Evolutionary conservation across 106 monocot genomes (phyloP), one percentile per base, ranked within the genome.

Genomic region (Apostasia shenzhenica): DNA sequence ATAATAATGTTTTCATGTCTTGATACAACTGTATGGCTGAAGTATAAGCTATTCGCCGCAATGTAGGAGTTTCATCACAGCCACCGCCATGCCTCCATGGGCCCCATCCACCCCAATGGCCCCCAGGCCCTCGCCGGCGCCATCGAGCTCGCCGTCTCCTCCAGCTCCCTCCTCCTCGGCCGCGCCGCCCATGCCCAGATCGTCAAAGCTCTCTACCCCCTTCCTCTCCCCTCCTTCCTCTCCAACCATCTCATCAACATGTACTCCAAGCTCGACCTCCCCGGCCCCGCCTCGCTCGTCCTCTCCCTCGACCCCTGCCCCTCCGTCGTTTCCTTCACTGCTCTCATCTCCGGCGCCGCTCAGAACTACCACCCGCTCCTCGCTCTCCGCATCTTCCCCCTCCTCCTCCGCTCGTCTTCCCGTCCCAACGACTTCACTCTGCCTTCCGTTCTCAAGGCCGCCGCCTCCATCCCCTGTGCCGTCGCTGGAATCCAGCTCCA

Each of bases 351-450:
- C 61, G 88, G 86, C 43, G 55, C 70, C 52, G 73, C 86, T 51
- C 88, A 89, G 63, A 83, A 91, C 75, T 56, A 46, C 63, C 85
- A 84, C 70, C 84, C 81, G 47, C 48, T 56, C 54, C 66, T 53
- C 59, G 76, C 88, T 72, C 78, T 92, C 70, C 14, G 2, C 54
- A 52, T 74, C 48, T 82, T 95, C 82, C n/a, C 45, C 67, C 12
- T 14, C 68, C 86, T 95, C 84, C 84, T 91, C 64, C 75, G 75
- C 41, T 14, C 76, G 70, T 44, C 74, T 54, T 57, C 79, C 61
- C 68, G 73, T 7, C 95, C 95, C 69, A 95, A 91, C 71, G 88
- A 92, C 78, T 95, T 95, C 88, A 95, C 95, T 42, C 73, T 92
- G 74, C 91, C 95, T 39, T 89, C 84, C 61, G 79, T 74, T 72